A percentile compares a stretch with the other conserved stretches of the same genome.
Evolutionary conservation across 768 basidiomycete species (phyloP).

Genomic region (Suillus cothurnatus): DNA sequence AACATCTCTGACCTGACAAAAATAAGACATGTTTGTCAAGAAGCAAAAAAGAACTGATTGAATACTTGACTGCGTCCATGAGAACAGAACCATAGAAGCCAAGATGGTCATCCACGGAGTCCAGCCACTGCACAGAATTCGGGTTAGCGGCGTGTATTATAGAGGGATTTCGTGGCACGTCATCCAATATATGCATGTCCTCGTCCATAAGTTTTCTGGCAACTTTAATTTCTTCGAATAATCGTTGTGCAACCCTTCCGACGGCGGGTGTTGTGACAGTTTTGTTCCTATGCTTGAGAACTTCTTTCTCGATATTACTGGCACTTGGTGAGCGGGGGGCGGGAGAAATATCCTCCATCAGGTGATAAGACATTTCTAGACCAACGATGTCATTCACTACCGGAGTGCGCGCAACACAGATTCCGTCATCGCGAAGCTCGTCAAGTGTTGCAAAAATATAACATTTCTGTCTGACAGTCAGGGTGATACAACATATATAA

Average conservation of each 20-base stretch:
- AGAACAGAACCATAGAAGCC: constrained; percentile 46
- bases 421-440: constrained; percentile 37
- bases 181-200: constrained; percentile 26
- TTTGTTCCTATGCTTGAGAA: constrained; percentile 38
- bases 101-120: constrained; percentile 20
- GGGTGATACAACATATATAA: not conserved
- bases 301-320: constrained; percentile 29
- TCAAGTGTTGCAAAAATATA: constrained; percentile 43
- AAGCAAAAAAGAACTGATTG: constrained; percentile 37
- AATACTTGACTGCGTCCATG: constrained; percentile 61
- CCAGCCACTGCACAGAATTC: constrained; percentile 37
- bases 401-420: constrained; percentile 43
- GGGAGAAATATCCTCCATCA: constrained; percentile 18
- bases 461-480: constrained; percentile 37
- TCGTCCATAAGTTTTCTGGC: constrained; percentile 33
- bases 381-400: constrained; percentile 40
- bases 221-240: constrained; percentile 49
- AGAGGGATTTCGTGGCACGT: constrained; percentile 13
- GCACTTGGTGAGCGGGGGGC: constrained; percentile 11
- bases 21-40: constrained; percentile 14
- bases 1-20: constrained; percentile 57
- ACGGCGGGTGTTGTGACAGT: constrained; percentile 51
- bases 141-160: constrained; percentile 35
- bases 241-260: constrained; percentile 44
- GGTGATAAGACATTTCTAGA: constrained; percentile 24